Base-by-base conservation (phyloP, 1,284 basidiomycete genomes). In the Apiotrichum brassicae region DNA sequence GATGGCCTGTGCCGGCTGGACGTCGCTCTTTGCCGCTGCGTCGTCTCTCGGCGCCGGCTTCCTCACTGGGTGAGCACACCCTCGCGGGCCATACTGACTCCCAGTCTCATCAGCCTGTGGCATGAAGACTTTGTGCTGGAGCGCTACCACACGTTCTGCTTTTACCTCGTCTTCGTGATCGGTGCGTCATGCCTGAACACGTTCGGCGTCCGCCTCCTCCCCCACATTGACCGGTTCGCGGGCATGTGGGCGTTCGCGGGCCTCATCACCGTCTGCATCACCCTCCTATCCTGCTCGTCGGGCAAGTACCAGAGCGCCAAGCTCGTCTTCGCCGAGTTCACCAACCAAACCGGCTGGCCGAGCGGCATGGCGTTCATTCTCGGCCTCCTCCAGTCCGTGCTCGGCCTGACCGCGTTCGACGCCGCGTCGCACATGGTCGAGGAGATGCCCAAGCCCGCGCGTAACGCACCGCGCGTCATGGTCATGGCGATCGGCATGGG, bases 401-500 rank as follows among this genome's bases (percentile, higher is more conserved):
- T 57, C 9, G 49, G 51, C 13, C 46, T 54, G 7, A 49, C 52
- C 2, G 49, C 46, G 51, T 48, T 50, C 19, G 68, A 70, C 34
- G 58, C 58, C 0, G 63, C 64, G n/a, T 49, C 62, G 5, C 74
- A 75, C 54, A 59, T 76, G 53, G 58, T 67, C 4, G 68, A 70
- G 46, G 70, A 72, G 54, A 65, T 72, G 53, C 65, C 66, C 11
- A 34, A 49, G 9, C 65, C 70, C 0, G 35, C 54, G 8, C 57
- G 59, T 36, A 61, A 67, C 30, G 68, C 64, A 4, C 70, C 70
- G 0, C 47, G 56, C 4, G 63, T 65, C 37, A 72, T 72, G 69
- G 58, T 71, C 11, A 39, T 63, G 4, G 65, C 66, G 22, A 60
- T 85, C 20, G 76, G 80, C 1, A 81, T 86, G 37, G 82, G 83